Conservation (phyloP, 1,284 basidiomycete species). For the Ganoderma multipileum region DNA sequence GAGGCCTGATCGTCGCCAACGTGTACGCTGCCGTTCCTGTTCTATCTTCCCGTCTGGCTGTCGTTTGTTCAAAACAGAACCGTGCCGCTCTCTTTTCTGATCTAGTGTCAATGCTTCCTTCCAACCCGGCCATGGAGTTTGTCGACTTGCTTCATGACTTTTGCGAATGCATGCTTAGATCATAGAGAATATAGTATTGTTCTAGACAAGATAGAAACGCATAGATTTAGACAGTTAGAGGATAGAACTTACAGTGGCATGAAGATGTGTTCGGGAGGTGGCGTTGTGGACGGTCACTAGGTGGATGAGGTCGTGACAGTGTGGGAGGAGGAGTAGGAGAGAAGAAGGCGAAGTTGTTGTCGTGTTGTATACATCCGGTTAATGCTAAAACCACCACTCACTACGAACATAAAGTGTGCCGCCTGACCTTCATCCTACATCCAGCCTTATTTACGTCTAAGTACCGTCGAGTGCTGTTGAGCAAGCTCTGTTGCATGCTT, state of each 20-base stretch:
- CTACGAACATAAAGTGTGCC: not conserved
- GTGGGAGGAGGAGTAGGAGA: not conserved
- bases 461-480: not conserved
- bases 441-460: too few species aligned
- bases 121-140: constrained; percentile 13
- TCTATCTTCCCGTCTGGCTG: not conserved
- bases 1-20: not conserved
- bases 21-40: not conserved
- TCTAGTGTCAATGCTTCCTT: constrained; percentile 8
- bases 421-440: not conserved
- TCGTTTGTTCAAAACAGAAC: not conserved
- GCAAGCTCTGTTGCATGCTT: not conserved
- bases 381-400: not conserved
- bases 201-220: constrained; percentile 21
- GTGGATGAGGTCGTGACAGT: constrained; percentile 10
- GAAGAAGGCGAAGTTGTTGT: constrained; percentile 4
- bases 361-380: constrained; percentile 10
- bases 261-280: not conserved
- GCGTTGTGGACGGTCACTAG: constrained; percentile 8
- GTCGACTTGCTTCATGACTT: constrained; percentile 8
- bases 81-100: not conserved
- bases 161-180: constrained; percentile 19
- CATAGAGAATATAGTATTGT: constrained; percentile 16
- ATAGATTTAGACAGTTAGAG: constrained; percentile 21
- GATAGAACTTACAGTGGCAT: constrained; percentile 6